Conservation (phyloP, 1,284 basidiomycete genomes). For the Peniophora sp. region DNA sequence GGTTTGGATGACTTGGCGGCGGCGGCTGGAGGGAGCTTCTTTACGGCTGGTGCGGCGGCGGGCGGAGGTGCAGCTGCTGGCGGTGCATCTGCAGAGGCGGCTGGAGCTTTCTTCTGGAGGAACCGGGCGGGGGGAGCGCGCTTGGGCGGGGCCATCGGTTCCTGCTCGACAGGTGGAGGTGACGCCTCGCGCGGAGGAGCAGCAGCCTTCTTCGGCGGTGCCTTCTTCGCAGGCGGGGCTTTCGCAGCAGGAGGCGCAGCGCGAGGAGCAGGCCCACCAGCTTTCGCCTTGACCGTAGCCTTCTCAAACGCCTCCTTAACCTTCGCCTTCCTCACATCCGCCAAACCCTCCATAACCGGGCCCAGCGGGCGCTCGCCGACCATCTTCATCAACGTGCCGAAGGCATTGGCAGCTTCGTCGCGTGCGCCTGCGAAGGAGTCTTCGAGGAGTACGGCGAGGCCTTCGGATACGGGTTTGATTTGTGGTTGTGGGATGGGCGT, state of each 20-base stretch:
- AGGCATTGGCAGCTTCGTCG: slow-evolving; percentile 79
- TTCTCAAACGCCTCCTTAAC: slow-evolving; percentile 92
- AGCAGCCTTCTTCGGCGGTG: slow-evolving; percentile 18
- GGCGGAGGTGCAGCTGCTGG: slow-evolving; percentile 25
- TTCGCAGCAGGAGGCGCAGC: slow-evolving; percentile 28
- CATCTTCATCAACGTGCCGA: slow-evolving; percentile 96
- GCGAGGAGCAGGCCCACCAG: slow-evolving; percentile 45
- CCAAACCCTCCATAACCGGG: slow-evolving; percentile 79
- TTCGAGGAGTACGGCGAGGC: slow-evolving; percentile 71
- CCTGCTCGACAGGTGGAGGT: slow-evolving; percentile 19
- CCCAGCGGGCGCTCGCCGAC: slow-evolving; percentile 91
- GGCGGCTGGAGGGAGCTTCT: slow-evolving; percentile 33
- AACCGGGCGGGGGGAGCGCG: slow-evolving; percentile 47
- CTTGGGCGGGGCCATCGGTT: slow-evolving; percentile 21
- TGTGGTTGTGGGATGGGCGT: slow-evolving; percentile 68
- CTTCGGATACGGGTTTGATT: slow-evolving; percentile 80
- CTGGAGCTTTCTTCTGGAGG: slow-evolving; percentile 45
- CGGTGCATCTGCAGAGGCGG: slow-evolving; percentile 20
- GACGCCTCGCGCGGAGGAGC: background rate
- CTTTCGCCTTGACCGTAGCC: slow-evolving; percentile 81
- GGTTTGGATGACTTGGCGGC: slow-evolving; percentile 46
- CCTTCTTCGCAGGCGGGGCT: slow-evolving; percentile 41
- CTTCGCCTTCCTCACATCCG: slow-evolving; percentile 88
- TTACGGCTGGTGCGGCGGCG: slow-evolving; percentile 30
- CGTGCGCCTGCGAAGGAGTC: slow-evolving; percentile 90